Evolutionary conservation across 1,284 basidiomycete genomes (phyloP), one percentile per base, ranked within the genome.

Genomic region (Ceratobasidium sp.): DNA sequence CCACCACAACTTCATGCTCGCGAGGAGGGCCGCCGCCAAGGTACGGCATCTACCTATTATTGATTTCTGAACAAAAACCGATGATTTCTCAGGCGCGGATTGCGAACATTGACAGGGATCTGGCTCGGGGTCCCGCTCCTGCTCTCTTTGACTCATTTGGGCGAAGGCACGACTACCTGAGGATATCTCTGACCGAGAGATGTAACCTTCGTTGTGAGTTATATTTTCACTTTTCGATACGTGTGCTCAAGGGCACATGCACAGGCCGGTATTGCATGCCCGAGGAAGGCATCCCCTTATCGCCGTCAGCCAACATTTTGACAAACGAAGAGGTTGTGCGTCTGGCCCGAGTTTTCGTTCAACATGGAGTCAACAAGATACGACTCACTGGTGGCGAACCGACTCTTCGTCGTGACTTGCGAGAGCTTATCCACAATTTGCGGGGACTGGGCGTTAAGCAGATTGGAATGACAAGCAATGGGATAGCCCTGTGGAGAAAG

Each of bases 231-330:
- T 43, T 17, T 50, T 29, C 32, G 40, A 25, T 17, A 53, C 32
- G 32, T 7, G 50, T 27, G 42, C 31, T 17, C 54, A 20, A 15
- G 49, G 27, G 70, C 67, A 10, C 54, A 47, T 56, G 43, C 73
- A 31, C 13, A 92, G 91, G 91, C 75, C 91, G 92, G 75, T 95
- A 95, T 76, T 96, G 93, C 76, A 96, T 95, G 93, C 93, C 93
- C 1, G 86, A 83, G 69, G 87, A 92, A 74, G 93, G 93, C 38
- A 81, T 93, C 0, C 85, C 89, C 57, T 82, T 95, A 22, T 90
- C 91, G 8, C 92, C 92, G 1, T 80, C 81, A 40, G 80, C 81
- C 8, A 83, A 90, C 69, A 83, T 94, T 69, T 82, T 95, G 38
- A 87, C 90, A 0, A 87, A 93, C 70, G 84, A 88, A 60, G 93